phyloP scores from a whole-genome alignment of 2,329 filamentous ascomycete species.

The Capronia americana region DNA sequence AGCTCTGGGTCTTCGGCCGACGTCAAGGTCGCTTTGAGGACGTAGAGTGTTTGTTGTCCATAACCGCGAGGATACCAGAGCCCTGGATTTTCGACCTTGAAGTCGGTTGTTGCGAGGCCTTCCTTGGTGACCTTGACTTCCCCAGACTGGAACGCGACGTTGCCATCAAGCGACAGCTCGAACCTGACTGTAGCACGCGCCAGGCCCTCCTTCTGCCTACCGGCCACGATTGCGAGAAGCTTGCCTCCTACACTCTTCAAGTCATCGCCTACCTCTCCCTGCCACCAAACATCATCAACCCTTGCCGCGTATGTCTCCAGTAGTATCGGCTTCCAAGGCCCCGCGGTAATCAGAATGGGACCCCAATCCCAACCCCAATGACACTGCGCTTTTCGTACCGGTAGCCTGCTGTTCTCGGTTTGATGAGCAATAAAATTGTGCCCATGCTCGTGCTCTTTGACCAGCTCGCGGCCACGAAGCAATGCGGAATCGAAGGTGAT shows the following conservation, averaged over 20 bases:
- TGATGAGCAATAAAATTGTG: slow-evolving; percentile 56
- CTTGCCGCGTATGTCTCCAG: slow-evolving; percentile 67
- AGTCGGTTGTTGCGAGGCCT: slow-evolving; percentile 42
- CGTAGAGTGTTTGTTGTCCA: slow-evolving; percentile 64
- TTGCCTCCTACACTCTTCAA: slow-evolving; percentile 48
- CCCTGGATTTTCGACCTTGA: slow-evolving; percentile 54
- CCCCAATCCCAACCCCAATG: slow-evolving; percentile 78
- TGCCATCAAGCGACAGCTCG: slow-evolving; percentile 46
- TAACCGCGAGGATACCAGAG: slow-evolving; percentile 68
- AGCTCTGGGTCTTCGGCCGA: slow-evolving; percentile 47
- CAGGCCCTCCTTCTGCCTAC: slow-evolving; percentile 30
- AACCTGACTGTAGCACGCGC: slow-evolving; percentile 27
- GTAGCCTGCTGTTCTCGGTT: slow-evolving; percentile 52
- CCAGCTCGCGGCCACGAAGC: slow-evolving; percentile 48
- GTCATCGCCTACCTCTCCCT: slow-evolving; percentile 48
- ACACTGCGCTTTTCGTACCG: slow-evolving; percentile 56
- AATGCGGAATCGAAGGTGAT: slow-evolving; percentile 57
- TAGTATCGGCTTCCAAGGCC: slow-evolving; percentile 70
- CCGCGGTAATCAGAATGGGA: slow-evolving; percentile 66
- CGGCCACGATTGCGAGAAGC: slow-evolving; percentile 48
- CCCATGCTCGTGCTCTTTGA: slow-evolving; percentile 48
- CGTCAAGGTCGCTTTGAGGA: slow-evolving; percentile 54
- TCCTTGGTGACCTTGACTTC: slow-evolving; percentile 51
- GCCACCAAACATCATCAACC: slow-evolving; percentile 64
- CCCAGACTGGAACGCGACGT: slow-evolving; percentile 48